Percentiles rank a stretch among this genome's conserved stretches.
Conservation (phyloP, 306 rosid genomes). For the Oemleria cerasiformis region DNA sequence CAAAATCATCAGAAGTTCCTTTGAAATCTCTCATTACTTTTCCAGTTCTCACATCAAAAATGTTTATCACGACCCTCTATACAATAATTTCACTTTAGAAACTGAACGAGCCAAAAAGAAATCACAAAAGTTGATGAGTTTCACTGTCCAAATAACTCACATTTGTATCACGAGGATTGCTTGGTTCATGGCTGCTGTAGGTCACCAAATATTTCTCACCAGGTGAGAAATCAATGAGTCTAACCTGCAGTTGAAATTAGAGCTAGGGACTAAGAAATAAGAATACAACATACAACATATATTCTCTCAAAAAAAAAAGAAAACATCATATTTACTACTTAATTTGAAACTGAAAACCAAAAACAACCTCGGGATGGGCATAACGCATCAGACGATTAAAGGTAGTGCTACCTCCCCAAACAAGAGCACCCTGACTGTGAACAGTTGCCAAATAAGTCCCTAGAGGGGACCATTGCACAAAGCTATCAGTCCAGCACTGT, state of each 20-base stretch:
- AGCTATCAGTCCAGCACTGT: conserved; percentile 92
- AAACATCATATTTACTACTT: too few species aligned
- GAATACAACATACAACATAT: not conserved
- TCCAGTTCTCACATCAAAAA: conserved; percentile 89
- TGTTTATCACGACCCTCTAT: conserved; percentile 76
- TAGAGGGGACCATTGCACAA: conserved; percentile 86
- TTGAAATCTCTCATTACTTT: conserved; percentile 89
- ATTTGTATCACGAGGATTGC: conserved; percentile 85
- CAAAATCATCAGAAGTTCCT: conserved; percentile 84
- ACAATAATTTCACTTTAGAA: conserved; percentile 29
- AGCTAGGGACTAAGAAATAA: conserved; percentile 1
- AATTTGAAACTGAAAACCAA: not conserved
- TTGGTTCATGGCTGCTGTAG: conserved; percentile 85
- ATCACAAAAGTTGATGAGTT: not conserved
- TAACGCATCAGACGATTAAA: conserved; percentile 79
- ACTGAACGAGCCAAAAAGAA: conserved; percentile 1
- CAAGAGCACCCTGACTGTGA: conserved; percentile 87
- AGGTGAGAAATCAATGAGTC: conserved; percentile 82
- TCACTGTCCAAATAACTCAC: conserved; percentile 34
- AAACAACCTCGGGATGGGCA: conserved; percentile 76
- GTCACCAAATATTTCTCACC: conserved; percentile 85
- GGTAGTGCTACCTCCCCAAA: conserved; percentile 83
- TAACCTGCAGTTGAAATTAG: conserved; percentile 48
- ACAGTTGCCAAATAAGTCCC: conserved; percentile 89
- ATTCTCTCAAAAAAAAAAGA: too few species aligned